These are phyloP conservation scores for Scedosporium dehoogii DNA, from an alignment of 2,329 filamentous ascomycete species.

Conservation along the genomic window DNA sequence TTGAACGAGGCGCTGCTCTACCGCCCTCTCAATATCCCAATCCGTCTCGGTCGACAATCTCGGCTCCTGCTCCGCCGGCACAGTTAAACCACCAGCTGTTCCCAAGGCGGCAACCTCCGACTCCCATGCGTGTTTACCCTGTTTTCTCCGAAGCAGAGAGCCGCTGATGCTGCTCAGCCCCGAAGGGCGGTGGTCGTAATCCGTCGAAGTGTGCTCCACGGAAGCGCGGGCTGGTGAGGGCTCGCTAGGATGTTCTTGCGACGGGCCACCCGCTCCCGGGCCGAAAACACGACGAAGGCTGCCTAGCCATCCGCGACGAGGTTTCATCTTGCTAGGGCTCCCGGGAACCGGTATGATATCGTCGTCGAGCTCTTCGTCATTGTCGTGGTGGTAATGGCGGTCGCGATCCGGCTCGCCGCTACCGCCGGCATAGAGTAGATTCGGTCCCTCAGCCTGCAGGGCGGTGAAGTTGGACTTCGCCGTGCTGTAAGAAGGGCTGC, in stretches of 20 bases:
- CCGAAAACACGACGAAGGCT: constrained; percentile 54
- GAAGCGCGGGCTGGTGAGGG: constrained; percentile 21
- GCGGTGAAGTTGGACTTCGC: constrained; percentile 41
- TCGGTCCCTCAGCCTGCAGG: constrained; percentile 43
- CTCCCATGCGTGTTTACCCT: constrained; percentile 46
- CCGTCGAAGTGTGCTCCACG: constrained; percentile 24
- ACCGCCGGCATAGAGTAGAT: constrained; percentile 27
- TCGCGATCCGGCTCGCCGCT: constrained; percentile 4
- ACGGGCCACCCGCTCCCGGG: constrained; percentile 12
- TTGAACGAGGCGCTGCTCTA: constrained; percentile 63
- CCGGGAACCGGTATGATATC: constrained; percentile 27
- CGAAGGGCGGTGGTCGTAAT: constrained; percentile 34
- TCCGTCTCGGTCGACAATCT: constrained; percentile 42
- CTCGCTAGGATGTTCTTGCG: constrained; percentile 13
- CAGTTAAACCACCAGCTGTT: neutral
- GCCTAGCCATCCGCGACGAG: constrained; percentile 55
- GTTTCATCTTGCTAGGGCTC: constrained; percentile 48
- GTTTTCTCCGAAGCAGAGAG: constrained; percentile 40
- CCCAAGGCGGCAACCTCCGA: constrained; percentile 18
- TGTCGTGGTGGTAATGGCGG: constrained; percentile 8
- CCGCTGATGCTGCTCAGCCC: constrained; percentile 32
- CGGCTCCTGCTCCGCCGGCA: constrained; percentile 14
- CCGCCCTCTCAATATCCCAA: constrained; percentile 68
- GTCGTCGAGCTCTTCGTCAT: constrained; percentile 25
- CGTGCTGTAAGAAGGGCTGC: constrained; percentile 37